Conservation (phyloP, 1,139 yeast species). For the Cylindricascospora bacillispora region DNA sequence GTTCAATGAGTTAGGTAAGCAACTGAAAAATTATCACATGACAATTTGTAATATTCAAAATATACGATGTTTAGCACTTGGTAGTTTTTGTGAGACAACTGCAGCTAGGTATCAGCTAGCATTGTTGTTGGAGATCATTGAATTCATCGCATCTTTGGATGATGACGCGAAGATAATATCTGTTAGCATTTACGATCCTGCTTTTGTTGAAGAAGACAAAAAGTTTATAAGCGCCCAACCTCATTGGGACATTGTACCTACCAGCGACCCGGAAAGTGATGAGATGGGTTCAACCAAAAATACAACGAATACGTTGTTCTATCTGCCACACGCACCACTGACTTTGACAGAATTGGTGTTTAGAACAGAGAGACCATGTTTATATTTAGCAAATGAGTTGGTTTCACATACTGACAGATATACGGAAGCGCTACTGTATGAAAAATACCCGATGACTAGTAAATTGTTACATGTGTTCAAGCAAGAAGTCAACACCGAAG, state of each 20-base stretch:
- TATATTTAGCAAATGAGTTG: slow-evolving; percentile 38
- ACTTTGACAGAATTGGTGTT: slow-evolving; percentile 39
- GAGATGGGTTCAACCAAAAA: slow-evolving; percentile 8
- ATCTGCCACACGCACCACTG: slow-evolving; percentile 68
- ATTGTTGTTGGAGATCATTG: slow-evolving; percentile 31
- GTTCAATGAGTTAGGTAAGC: neutral
- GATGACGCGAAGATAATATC: slow-evolving; percentile 9
- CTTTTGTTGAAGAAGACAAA: slow-evolving; percentile 36
- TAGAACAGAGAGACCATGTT: slow-evolving; percentile 25
- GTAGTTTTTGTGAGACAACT: slow-evolving; percentile 45
- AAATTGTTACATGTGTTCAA: slow-evolving; percentile 28
- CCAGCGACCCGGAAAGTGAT: slow-evolving; percentile 7
- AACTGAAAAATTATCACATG: slow-evolving; percentile 3
- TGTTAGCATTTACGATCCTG: slow-evolving; percentile 53
- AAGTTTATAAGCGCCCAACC: slow-evolving; percentile 22
- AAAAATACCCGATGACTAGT: slow-evolving; percentile 33
- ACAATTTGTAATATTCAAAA: slow-evolving; percentile 9
- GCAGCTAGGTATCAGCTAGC: slow-evolving; percentile 60
- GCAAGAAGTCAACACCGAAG: slow-evolving; percentile 1
- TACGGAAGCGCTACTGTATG: slow-evolving; percentile 31
- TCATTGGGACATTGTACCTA: slow-evolving; percentile 17
- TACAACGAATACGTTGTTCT: slow-evolving; percentile 30
- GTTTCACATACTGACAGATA: slow-evolving; percentile 41
- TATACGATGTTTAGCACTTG: slow-evolving; percentile 62
- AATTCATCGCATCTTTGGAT: slow-evolving; percentile 10